Conservation (phyloP, 2,329 filamentous ascomycete species). For the Thelonectria discophora region DNA sequence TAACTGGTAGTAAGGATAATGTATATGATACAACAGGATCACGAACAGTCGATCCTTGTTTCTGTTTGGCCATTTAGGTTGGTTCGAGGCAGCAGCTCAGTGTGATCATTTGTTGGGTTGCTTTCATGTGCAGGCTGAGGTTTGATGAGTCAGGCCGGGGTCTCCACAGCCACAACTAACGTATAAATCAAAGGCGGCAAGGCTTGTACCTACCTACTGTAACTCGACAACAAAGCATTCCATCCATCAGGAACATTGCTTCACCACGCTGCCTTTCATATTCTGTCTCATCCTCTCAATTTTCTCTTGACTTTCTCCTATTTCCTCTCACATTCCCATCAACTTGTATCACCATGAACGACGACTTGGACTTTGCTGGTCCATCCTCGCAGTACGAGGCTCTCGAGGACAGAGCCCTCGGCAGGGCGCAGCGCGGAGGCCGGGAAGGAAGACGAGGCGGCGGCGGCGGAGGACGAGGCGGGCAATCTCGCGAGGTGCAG, state of each 20-base stretch:
- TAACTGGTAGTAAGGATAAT: conserved; percentile 38
- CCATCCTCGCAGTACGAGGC: conserved; percentile 26
- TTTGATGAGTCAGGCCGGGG: conserved; percentile 41
- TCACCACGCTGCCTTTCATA: no score
- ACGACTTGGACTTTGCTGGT: conserved; percentile 8
- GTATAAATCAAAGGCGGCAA: no score
- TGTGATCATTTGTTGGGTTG: conserved; percentile 1
- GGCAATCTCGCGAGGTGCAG: conserved; percentile 54
- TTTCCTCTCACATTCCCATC: no score
- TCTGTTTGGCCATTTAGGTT: no score
- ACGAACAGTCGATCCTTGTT: conserved; percentile 25
- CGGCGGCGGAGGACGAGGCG: conserved; percentile 44
- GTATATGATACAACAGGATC: conserved; percentile 41
- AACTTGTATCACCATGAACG: conserved; percentile 32
- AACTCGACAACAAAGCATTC: no score
- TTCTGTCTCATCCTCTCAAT: no score
- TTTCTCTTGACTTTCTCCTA: no score
- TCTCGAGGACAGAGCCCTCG: conserved; percentile 36
- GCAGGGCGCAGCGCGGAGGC: conserved; percentile 35
- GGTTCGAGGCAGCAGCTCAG: conserved; percentile 16
- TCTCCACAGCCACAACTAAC: conserved; percentile 13
- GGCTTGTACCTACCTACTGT: no score
- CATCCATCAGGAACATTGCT: no score
- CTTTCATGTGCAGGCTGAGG: no score
- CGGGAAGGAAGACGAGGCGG: conserved; percentile 42